These are phyloP conservation scores for Nakataea oryzae DNA, from an alignment of 2,329 filamentous ascomycete species.

Conservation along the genomic window DNA sequence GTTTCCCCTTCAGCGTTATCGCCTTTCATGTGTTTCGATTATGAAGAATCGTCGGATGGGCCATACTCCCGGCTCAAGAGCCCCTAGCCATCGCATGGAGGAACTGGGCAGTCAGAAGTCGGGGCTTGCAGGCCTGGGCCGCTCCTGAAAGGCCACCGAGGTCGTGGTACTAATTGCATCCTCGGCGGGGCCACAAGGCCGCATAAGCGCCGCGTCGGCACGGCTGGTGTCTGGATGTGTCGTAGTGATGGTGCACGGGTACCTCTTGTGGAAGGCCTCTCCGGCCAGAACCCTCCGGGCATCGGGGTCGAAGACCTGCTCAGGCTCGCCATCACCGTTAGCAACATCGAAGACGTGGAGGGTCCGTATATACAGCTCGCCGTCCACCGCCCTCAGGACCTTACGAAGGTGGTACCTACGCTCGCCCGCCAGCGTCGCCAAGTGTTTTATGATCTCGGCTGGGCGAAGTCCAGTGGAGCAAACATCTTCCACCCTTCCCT, in stretches of 20 bases:
- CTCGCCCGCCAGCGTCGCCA: not conserved
- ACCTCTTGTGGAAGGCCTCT: not conserved
- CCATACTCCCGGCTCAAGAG: not conserved
- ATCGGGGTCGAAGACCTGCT: not conserved
- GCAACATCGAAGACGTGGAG: conserved; percentile 1
- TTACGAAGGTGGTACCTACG: not conserved
- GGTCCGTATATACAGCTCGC: not conserved
- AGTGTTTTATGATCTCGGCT: not conserved
- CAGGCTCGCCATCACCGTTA: not conserved
- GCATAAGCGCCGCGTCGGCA: not conserved
- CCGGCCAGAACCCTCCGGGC: not conserved
- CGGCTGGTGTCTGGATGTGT: not conserved
- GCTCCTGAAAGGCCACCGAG: not conserved
- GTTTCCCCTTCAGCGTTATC: not conserved
- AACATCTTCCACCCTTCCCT: no score
- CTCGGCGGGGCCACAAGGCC: no score
- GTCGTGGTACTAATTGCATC: not conserved
- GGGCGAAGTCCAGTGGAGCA: not conserved
- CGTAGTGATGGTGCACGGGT: not conserved
- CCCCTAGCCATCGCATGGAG: not conserved
- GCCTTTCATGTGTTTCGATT: not conserved
- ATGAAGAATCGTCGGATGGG: not conserved
- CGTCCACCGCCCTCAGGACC: not conserved
- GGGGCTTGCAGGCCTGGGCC: not conserved
- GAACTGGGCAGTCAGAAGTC: not conserved